Conservation (phyloP, 2,329 filamentous ascomycete genomes). For the Hymenoscyphus scutula region DNA sequence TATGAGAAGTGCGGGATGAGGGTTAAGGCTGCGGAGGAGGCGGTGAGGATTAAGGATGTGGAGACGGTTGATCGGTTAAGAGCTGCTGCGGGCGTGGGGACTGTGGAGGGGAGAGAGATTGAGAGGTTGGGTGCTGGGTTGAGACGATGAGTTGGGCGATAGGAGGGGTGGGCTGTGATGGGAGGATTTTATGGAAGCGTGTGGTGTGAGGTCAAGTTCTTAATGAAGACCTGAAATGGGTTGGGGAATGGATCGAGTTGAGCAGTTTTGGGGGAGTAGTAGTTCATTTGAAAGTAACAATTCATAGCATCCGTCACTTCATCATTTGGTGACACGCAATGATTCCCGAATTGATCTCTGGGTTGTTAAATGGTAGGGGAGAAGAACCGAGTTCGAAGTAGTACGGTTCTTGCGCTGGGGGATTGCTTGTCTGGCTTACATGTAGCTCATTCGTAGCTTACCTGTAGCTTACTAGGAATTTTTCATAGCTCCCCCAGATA, state of each 20-base stretch:
- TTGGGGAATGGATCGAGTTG: background rate
- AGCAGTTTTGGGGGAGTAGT: background rate
- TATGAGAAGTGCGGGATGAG: slow-evolving; percentile 94
- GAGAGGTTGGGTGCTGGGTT: slow-evolving; percentile 69
- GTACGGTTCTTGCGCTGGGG: too few species aligned
- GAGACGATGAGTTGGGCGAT: slow-evolving; percentile 41
- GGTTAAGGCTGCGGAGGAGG: slow-evolving; percentile 87
- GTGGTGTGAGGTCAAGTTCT: background rate
- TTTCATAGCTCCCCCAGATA: too few species aligned
- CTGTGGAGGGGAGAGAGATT: slow-evolving; percentile 70
- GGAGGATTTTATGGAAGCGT: background rate
- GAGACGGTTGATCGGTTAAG: slow-evolving; percentile 72
- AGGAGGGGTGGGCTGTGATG: background rate
- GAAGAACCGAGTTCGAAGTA: too few species aligned
- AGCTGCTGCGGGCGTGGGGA: slow-evolving; percentile 68
- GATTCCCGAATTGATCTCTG: too few species aligned
- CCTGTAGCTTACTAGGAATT: too few species aligned
- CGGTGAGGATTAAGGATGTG: slow-evolving; percentile 75
- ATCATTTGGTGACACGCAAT: too few species aligned
- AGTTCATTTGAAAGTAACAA: background rate
- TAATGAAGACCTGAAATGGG: background rate
- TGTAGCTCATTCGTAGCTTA: too few species aligned
- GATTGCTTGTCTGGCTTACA: too few species aligned
- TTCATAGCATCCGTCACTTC: too few species aligned
- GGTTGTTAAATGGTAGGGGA: too few species aligned